Evolutionary conservation across 2,329 filamentous ascomycete species (phyloP), one percentile per base, ranked within the genome.

Genomic region (Epichloe bromicola): DNA sequence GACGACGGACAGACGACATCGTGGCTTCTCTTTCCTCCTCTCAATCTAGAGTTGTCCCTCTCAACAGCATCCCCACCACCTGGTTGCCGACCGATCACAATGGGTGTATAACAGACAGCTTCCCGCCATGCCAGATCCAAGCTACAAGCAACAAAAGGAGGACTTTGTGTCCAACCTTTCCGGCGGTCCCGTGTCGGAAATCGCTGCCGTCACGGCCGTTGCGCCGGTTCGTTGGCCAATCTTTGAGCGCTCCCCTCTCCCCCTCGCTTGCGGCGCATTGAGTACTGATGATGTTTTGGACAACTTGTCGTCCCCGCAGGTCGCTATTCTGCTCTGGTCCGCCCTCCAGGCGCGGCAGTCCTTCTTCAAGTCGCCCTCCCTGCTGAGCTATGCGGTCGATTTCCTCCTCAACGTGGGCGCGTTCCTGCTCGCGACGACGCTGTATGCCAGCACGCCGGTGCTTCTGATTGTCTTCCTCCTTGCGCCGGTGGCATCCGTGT

Each of bases 81-180:
- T 19, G 15, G 15, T 40, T 15, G 8, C 17, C 38, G 4, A 19
- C 43, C 10, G 15, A 5, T 17, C 17, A 48, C 20, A 41, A 40
- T 39, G 37, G 11, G n/a, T 7, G 12, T 30, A 20, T 23, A 12
- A 30, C 26, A 42, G 17, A 36, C 39, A 19, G 20, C 20, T 33
- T 2, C 19, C 56, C 57, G 57, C 51, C 57, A 72, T 72, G 65
- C 65, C 70, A 55, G 60, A 62, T 57, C 46, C 68, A 53, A 83
- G 76, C 68, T 95, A 96, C 74, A 98, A 96, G 71, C 80, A 85
- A 61, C 76, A 85, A 59, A 98, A 98, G 72, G 90, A 95, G 74
- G 88, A 88, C 63, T 95, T 95, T 66, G 93, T 98, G 62, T 95
- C 91, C 50, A 87, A 89, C 65, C 80, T 95, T 33, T 83, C 85